These are phyloP conservation scores for Plasmodium malariae DNA, from an alignment of 169 alveolate genomes.

Conservation along the genomic window DNA sequence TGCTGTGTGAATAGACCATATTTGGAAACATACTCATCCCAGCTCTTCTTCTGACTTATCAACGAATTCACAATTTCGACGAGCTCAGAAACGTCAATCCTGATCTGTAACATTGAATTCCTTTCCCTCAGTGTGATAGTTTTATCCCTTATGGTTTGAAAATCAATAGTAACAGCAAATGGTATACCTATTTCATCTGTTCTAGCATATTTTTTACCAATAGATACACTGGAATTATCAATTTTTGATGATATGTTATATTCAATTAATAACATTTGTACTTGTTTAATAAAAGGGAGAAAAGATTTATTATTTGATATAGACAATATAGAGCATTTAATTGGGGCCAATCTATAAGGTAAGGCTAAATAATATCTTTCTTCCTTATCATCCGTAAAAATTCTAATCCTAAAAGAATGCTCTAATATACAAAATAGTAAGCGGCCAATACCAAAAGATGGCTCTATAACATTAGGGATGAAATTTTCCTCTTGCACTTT, in stretches of 20 bases:
- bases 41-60: constrained; percentile 76
- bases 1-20: constrained; percentile 84
- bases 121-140: constrained; percentile 97
- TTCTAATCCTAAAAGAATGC: constrained; percentile 95
- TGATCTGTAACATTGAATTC: constrained; percentile 94
- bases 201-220: constrained; percentile 97
- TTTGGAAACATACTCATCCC: constrained; percentile 81
- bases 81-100: constrained; percentile 86
- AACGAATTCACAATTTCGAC: constrained; percentile 78
- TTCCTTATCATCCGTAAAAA: constrained; percentile 83
- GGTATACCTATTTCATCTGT: constrained; percentile 99
- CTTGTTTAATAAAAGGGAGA: constrained; percentile 82
- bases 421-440: constrained; percentile 95
- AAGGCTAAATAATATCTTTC: constrained; percentile 94
- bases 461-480: constrained; percentile 97
- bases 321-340: constrained; percentile 96
- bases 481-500: constrained; percentile 94
- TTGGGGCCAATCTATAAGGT: constrained; percentile 97
- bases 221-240: constrained; percentile 94
- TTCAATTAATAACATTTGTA: constrained; percentile 70
- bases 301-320: constrained; percentile 91
- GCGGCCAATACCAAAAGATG: constrained; percentile 98
- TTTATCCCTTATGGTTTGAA: constrained; percentile 93
- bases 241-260: constrained; percentile 93
- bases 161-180: constrained; percentile 97